Base-by-base conservation (phyloP, 139 green algal species). In the Closterium sp. region DNA sequence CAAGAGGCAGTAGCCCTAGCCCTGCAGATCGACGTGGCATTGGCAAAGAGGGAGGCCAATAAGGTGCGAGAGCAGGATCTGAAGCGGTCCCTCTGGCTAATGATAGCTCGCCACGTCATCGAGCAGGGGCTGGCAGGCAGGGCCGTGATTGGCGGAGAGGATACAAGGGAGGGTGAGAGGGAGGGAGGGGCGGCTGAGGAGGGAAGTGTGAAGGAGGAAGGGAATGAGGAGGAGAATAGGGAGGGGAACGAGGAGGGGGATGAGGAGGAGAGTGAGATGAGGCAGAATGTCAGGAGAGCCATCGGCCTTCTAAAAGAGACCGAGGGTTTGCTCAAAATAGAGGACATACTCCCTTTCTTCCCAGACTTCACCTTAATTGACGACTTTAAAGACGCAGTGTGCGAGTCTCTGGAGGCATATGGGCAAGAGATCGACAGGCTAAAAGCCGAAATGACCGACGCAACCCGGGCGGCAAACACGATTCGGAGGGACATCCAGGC, bases 271-370 rank as follows among this genome's bases (percentile, higher is more conserved):
- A 33, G n/a, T 32, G 83, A 12, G 21, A 32, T 86, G 83, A 21
- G 55, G 19, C 34, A 92, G 69, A 93, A 94, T 86, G 89, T 95
- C 30, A 31, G 87, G 28, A 87, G 32, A 30, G 93, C 93, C 6
- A 92, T 95, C 32, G 33, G 31, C 8, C 92, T 95, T 43, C 90
- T 94, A 5, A 91, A 92, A 43, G 94, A 96, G 38, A 93, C 86
- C 86, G 91, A 94, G 32, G 97, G 97, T 2, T 91, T 97, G 89
- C 93, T 99, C 3, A 96, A 97, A 89, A 98, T 99, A 32, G 98
- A 99, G 93, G 98, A 99, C 96, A 96, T 99, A 36, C 95, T 99
- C 69, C 97, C 97, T 0, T 97, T 99, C 87, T 99, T 99, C 94
- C 98, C 98, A 1, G 97, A 98, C 91, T 99, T 99, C 95, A 96